Conservation (phyloP, 257 asterid genomes). For the Eustoma russellianum region DNA sequence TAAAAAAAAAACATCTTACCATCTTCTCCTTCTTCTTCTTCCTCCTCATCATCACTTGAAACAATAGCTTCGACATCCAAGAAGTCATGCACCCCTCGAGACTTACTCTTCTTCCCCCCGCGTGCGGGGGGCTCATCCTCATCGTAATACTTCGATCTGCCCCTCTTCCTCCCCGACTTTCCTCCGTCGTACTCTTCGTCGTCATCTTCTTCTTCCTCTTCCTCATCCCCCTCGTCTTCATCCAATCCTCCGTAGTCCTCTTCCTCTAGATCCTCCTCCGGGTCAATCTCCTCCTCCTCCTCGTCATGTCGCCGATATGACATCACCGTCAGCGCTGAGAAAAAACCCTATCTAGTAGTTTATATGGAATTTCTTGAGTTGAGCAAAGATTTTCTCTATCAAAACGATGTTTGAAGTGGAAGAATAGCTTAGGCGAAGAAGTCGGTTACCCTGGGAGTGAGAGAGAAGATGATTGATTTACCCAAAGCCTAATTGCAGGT, state of each 20-base stretch:
- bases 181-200: constrained; percentile 44
- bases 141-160: constrained; percentile 51
- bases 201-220: constrained; percentile 52
- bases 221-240: constrained; percentile 66
- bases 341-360: too few relatives aligned
- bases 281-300: too few relatives aligned
- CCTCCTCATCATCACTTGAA: constrained; percentile 87
- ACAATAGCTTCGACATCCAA: constrained; percentile 76
- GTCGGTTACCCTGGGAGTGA: too few relatives aligned
- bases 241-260: constrained; percentile 61
- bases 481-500: too few relatives aligned
- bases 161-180: constrained; percentile 55
- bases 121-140: constrained; percentile 53
- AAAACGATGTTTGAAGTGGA: too few relatives aligned
- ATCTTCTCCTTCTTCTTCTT: constrained; percentile 90
- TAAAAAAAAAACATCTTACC: constrained; percentile 53
- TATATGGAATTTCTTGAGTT: too few relatives aligned
- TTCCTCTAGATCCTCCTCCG: constrained; percentile 17
- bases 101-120: constrained; percentile 26
- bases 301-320: too few relatives aligned
- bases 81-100: constrained; percentile 37
- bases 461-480: too few relatives aligned
- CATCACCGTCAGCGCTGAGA: too few relatives aligned
- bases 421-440: too few relatives aligned
- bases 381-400: too few relatives aligned